phyloP scores from a whole-genome alignment of 2,329 filamentous ascomycete species.

The Cordyceps militaris region DNA sequence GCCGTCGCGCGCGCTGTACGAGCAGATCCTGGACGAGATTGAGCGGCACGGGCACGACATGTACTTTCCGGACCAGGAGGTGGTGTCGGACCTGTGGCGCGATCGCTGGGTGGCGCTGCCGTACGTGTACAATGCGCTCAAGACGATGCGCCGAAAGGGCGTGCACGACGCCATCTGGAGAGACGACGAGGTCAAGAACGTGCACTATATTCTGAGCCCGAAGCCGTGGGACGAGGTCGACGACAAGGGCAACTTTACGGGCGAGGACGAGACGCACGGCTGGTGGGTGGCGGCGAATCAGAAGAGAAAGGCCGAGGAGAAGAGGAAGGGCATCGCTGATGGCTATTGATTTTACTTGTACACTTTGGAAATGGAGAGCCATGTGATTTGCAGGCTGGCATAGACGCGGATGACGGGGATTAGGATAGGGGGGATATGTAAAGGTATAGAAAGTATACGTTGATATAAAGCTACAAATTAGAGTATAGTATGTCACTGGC shows the following conservation, averaged over 20 bases:
- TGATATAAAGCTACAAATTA: no score
- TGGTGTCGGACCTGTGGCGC: constrained; percentile 48
- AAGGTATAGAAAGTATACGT: no score
- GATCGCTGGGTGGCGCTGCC: constrained; percentile 52
- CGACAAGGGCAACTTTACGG: constrained; percentile 35
- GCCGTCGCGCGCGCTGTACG: constrained; percentile 41
- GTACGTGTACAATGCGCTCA: constrained; percentile 56
- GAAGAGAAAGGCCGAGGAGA: constrained; percentile 37
- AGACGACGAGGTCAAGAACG: constrained; percentile 51
- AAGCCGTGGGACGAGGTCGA: constrained; percentile 55
- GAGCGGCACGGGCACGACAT: constrained; percentile 38
- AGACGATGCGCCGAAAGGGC: constrained; percentile 47
- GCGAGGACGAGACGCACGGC: constrained; percentile 40
- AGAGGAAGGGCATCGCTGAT: constrained; percentile 29
- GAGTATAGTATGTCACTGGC: no score
- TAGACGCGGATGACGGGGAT: no score
- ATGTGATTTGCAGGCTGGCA: no score
- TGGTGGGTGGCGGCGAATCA: constrained; percentile 50
- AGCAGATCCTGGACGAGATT: constrained; percentile 45
- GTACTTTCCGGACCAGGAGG: constrained; percentile 53
- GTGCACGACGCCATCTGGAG: constrained; percentile 52
- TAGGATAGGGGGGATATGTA: no score
- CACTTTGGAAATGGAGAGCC: no score
- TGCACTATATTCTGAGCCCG: constrained; percentile 54
- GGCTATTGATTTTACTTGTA: constrained; percentile 16